A percentile compares a stretch with the other conserved stretches of the same genome.
Conservation (phyloP, 1,284 basidiomycete species). For the Malassezia vespertilionis region DNA sequence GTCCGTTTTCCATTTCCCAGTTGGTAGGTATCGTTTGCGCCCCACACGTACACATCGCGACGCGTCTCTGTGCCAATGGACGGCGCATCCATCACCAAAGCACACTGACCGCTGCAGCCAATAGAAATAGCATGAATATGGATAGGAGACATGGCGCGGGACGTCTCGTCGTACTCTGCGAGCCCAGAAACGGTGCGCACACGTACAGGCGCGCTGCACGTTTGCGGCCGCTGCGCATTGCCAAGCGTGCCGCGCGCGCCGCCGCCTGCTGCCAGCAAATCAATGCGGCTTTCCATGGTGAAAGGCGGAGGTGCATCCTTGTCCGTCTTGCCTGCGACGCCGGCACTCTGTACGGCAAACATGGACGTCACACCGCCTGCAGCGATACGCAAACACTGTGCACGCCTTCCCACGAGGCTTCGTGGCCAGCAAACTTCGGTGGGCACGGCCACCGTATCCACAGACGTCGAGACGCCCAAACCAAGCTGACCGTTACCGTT, state of each 20-base stretch:
- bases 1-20: constrained; percentile 68
- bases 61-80: constrained; percentile 37
- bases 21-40: constrained; percentile 40
- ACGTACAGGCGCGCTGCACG: constrained; percentile 61
- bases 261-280: constrained; percentile 71
- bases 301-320: constrained; percentile 16
- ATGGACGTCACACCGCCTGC: constrained; percentile 40
- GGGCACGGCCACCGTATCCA: constrained; percentile 67
- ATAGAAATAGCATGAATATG: constrained; percentile 60
- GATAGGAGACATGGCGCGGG: constrained; percentile 54
- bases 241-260: constrained; percentile 76
- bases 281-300: constrained; percentile 44
- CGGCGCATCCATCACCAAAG: constrained; percentile 36
- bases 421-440: constrained; percentile 64
- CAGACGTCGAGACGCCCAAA: constrained; percentile 59
- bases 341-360: constrained; percentile 28
- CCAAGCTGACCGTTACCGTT: constrained; percentile 61
- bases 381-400: constrained; percentile 49
- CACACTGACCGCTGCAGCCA: constrained; percentile 57
- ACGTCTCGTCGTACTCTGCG: constrained; percentile 49
- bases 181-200: constrained; percentile 74
- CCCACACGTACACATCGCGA: constrained; percentile 54
- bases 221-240: constrained; percentile 65
- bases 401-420: not conserved
- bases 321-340: constrained; percentile 4